A percentile compares a stretch with the other conserved stretches of the same genome.
These are phyloP conservation scores for Colletotrichum australisinense DNA, from an alignment of 2,329 filamentous ascomycete genomes.

Conservation along the genomic window DNA sequence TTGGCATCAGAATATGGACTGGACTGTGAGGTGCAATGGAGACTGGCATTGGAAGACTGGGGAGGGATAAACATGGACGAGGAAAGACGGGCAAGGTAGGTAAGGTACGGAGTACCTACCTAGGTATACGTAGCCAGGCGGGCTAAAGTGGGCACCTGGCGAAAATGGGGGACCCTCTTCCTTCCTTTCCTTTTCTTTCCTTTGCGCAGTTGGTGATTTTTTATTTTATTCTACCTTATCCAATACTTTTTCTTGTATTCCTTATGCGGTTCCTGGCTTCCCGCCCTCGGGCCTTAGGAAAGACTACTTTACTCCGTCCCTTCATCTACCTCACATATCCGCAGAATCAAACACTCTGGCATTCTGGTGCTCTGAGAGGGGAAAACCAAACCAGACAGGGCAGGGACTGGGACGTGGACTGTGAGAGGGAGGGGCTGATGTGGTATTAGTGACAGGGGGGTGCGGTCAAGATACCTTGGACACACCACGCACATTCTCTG, in stretches of 20 bases:
- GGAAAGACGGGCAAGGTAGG: background rate
- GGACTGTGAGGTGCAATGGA: too few relatives aligned
- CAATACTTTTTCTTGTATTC: background rate
- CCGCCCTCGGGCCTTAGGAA: background rate
- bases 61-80: background rate
- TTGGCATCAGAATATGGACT: background rate
- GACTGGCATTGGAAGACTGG: background rate
- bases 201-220: conserved; percentile 7
- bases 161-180: conserved; percentile 5
- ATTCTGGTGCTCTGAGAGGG: background rate
- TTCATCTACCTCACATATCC: too few relatives aligned
- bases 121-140: background rate
- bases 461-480: background rate
- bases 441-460: conserved; percentile 7
- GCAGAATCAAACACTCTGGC: too few relatives aligned
- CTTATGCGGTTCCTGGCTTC: too few relatives aligned
- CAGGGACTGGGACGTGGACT: background rate
- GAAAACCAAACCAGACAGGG: conserved; percentile 1
- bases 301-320: background rate
- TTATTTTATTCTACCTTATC: background rate
- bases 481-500: background rate
- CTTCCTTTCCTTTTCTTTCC: background rate
- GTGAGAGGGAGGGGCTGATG: background rate
- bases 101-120: too few relatives aligned
- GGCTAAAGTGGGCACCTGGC: conserved; percentile 27